A percentile compares a stretch with the other conserved stretches of the same genome.
Conservation (phyloP, 257 asterid genomes). For the Fraxinus pennsylvanica region DNA sequence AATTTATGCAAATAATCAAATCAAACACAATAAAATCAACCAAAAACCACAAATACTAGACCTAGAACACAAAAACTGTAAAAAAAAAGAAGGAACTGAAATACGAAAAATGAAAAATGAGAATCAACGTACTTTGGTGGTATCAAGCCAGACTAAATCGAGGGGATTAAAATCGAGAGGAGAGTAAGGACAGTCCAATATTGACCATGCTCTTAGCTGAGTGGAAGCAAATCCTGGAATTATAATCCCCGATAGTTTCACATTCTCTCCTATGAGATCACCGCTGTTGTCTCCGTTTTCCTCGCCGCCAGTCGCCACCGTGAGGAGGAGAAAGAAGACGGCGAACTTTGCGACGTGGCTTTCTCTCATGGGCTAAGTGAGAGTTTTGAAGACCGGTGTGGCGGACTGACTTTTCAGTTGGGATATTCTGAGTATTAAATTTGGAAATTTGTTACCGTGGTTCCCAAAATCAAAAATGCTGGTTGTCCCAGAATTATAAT, state of each 20-base stretch:
- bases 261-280: constrained; percentile 49
- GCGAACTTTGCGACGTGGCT: constrained; percentile 40
- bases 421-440: constrained; percentile 16
- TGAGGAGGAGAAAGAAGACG: constrained; percentile 41
- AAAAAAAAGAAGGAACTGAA: constrained; percentile 6
- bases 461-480: too few relatives aligned
- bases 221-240: constrained; percentile 99
- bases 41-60: neutral
- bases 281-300: constrained; percentile 38
- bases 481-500: too few relatives aligned
- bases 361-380: constrained; percentile 53
- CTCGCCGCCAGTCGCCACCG: constrained; percentile 39
- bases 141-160: constrained; percentile 98
- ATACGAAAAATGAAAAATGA: neutral
- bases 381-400: constrained; percentile 30
- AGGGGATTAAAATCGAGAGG: constrained; percentile 97
- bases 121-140: constrained; percentile 65
- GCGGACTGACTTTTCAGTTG: constrained; percentile 31
- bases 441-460: constrained; percentile 1
- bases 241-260: constrained; percentile 80
- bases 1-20: neutral
- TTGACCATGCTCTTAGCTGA: constrained; percentile 97
- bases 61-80: neutral
- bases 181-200: constrained; percentile 92
- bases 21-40: neutral